phyloP scores from a whole-genome alignment of 1,284 basidiomycete genomes.

The Meripilus lineatus region DNA sequence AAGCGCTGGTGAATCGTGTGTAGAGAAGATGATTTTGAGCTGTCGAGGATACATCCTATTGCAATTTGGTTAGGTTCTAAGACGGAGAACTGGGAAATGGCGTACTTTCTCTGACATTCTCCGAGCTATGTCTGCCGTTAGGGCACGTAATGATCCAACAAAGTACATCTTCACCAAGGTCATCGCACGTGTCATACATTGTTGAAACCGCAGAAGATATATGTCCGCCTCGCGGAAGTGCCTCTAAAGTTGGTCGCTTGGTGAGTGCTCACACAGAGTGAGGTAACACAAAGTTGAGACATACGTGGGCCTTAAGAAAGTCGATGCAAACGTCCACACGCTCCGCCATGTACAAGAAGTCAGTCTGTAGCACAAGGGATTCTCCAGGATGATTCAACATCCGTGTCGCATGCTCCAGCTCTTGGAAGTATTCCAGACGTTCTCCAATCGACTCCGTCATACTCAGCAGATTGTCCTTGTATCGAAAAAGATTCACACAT shows the following conservation, averaged over 20 bases:
- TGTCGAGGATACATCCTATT: slow-evolving; percentile 74
- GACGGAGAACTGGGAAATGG: not conserved
- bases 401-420: slow-evolving; percentile 83
- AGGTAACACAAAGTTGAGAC: slow-evolving; percentile 24
- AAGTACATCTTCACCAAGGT: slow-evolving; percentile 95
- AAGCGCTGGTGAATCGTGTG: slow-evolving; percentile 76
- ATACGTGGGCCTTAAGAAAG: slow-evolving; percentile 80
- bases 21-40: slow-evolving; percentile 85
- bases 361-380: slow-evolving; percentile 80
- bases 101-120: slow-evolving; percentile 70
- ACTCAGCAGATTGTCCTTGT: slow-evolving; percentile 68
- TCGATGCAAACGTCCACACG: slow-evolving; percentile 89
- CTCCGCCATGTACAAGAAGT: slow-evolving; percentile 92
- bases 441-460: slow-evolving; percentile 75
- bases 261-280: not conserved
- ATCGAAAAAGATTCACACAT: no score
- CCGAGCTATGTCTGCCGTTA: slow-evolving; percentile 70
- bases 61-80: not conserved
- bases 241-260: no score
- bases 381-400: slow-evolving; percentile 92
- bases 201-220: slow-evolving; percentile 89
- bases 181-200: slow-evolving; percentile 95
- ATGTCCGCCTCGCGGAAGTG: slow-evolving; percentile 88
- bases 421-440: slow-evolving; percentile 86
- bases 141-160: slow-evolving; percentile 71